A percentile compares a stretch with the other conserved stretches of the same genome.
Evolutionary conservation across 169 alveolate genomes (phyloP).

Genomic region (Cryptosporidium muris): DNA sequence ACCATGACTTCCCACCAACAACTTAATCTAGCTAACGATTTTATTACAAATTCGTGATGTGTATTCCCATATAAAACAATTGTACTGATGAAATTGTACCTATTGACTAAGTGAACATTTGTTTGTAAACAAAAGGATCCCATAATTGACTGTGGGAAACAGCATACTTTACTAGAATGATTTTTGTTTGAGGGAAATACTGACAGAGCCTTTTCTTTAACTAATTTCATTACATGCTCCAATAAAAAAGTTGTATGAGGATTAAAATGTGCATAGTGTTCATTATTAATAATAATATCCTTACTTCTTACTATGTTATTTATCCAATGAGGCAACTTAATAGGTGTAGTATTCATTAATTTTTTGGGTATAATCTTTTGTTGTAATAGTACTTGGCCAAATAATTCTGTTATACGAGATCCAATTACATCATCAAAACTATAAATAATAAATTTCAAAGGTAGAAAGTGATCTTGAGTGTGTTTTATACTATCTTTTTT

Average conservation of each 20-base stretch:
- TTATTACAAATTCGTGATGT: constrained; percentile 31
- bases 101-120: not conserved
- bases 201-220: not conserved
- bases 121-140: not conserved
- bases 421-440: too few relatives aligned
- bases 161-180: not conserved
- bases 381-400: too few relatives aligned
- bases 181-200: not conserved
- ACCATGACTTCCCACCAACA: constrained; percentile 69
- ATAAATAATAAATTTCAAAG: too few relatives aligned
- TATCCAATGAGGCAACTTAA: too few relatives aligned
- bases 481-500: too few relatives aligned
- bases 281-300: too few relatives aligned
- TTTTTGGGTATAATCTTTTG: too few relatives aligned
- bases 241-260: constrained; percentile 9
- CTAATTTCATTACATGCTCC: constrained; percentile 14
- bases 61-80: constrained; percentile 3
- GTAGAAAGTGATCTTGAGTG: too few relatives aligned
- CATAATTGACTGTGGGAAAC: not conserved
- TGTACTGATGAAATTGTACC: constrained; percentile 5
- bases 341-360: too few relatives aligned
- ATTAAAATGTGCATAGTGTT: too few relatives aligned
- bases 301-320: too few relatives aligned
- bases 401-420: too few relatives aligned
- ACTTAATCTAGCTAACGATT: constrained; percentile 49